A percentile compares a stretch with the other conserved stretches of the same genome.
These are phyloP conservation scores for Chalciporus pseudorubinellus DNA, from an alignment of 768 basidiomycete genomes.

Conservation along the genomic window DNA sequence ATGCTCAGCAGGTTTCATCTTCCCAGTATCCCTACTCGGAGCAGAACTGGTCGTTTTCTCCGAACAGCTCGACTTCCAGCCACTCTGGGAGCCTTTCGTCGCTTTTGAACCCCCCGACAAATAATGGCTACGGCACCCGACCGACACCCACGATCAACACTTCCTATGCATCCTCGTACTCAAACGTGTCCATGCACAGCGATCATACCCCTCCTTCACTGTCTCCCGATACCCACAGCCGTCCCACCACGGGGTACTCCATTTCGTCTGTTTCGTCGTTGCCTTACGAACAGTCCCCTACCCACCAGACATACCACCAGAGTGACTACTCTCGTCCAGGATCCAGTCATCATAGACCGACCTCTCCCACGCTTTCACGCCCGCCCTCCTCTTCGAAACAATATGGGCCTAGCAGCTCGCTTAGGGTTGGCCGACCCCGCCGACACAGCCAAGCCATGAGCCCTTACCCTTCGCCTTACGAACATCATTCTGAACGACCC, in stretches of 20 bases:
- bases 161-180: constrained; percentile 65
- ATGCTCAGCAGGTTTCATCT: constrained; percentile 39
- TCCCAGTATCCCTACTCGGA: constrained; percentile 66
- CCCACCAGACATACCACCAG: constrained; percentile 38
- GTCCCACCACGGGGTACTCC: constrained; percentile 83
- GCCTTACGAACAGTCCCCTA: constrained; percentile 60
- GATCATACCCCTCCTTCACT: constrained; percentile 68
- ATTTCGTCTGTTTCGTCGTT: constrained; percentile 79
- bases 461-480: constrained; percentile 84
- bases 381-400: constrained; percentile 67
- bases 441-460: constrained; percentile 86
- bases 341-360: constrained; percentile 65
- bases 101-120: constrained; percentile 65
- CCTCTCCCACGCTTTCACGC: constrained; percentile 64
- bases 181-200: constrained; percentile 63
- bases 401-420: constrained; percentile 46
- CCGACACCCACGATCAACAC: constrained; percentile 72
- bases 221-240: constrained; percentile 70
- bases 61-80: constrained; percentile 53
- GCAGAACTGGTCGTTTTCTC: constrained; percentile 52
- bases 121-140: constrained; percentile 42
- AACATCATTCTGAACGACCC: constrained; percentile 62
- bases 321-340: constrained; percentile 68
- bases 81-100: constrained; percentile 77
- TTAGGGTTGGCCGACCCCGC: constrained; percentile 70